These are phyloP conservation scores for Daedaleopsis nitida DNA, from an alignment of 768 basidiomycete genomes.

Conservation along the genomic window DNA sequence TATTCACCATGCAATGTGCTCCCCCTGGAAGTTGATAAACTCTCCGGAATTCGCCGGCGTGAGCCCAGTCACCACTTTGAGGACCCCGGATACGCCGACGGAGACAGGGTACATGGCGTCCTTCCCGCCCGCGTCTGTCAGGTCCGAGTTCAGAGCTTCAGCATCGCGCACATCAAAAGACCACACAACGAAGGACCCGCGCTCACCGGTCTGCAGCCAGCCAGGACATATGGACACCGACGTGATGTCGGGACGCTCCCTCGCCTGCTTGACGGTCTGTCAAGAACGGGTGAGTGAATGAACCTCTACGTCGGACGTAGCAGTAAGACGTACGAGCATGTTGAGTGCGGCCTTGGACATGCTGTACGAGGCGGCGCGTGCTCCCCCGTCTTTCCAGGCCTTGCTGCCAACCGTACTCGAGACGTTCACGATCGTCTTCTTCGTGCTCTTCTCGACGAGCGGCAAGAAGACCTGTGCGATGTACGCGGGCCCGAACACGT, in stretches of 20 bases:
- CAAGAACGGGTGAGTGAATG: no score
- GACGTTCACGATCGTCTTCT: slow-evolving; percentile 37
- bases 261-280: slow-evolving; percentile 39
- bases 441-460: slow-evolving; percentile 31
- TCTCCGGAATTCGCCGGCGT: no score
- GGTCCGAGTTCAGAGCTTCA: no score
- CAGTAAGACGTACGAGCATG: slow-evolving; percentile 35
- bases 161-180: no score
- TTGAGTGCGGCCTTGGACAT: slow-evolving; percentile 40
- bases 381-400: slow-evolving; percentile 27
- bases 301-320: no score
- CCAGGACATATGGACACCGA: slow-evolving; percentile 37
- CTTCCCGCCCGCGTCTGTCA: no score
- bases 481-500: slow-evolving; percentile 39
- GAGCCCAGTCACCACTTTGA: no score
- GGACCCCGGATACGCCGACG: no score
- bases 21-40: no score
- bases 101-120: no score
- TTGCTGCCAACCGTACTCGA: slow-evolving; percentile 35
- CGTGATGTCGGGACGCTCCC: slow-evolving; percentile 34
- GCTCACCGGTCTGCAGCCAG: slow-evolving; percentile 41
- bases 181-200: no score
- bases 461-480: slow-evolving; percentile 35
- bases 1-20: no score
- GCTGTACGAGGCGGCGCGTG: slow-evolving; percentile 30